Evolutionary conservation across 495 filamentous ascomycete genomes (phyloP).

Genomic region (Copromyces sp.): DNA sequence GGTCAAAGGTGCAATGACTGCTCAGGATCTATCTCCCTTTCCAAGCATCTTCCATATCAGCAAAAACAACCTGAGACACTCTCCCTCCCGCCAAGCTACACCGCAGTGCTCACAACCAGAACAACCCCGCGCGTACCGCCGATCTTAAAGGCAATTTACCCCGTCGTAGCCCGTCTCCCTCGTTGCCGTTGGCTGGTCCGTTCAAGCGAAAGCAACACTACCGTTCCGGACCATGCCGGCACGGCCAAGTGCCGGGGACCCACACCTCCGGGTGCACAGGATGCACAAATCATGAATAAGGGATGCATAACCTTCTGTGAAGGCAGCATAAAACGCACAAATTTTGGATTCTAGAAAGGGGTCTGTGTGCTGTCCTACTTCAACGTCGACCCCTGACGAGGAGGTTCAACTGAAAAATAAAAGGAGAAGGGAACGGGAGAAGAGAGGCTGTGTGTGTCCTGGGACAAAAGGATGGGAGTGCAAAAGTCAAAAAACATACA

Average conservation of each 20-base stretch:
- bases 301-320: neutral
- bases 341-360: neutral
- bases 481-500: conserved; percentile 10
- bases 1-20: neutral
- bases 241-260: neutral
- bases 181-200: neutral
- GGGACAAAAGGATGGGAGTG: neutral
- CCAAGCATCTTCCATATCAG: neutral
- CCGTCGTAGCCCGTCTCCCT: neutral
- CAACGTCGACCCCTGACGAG: too few relatives aligned
- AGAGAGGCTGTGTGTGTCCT: too few relatives aligned
- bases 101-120: neutral
- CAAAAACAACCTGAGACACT: neutral
- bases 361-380: too few relatives aligned
- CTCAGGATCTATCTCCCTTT: neutral
- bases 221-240: neutral
- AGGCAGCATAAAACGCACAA: neutral
- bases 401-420: too few relatives aligned
- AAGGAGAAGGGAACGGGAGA: too few relatives aligned
- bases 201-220: neutral
- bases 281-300: neutral
- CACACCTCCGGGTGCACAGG: neutral
- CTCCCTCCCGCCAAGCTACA: neutral
- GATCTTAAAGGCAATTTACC: neutral
- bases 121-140: neutral